A percentile compares a stretch with the other conserved stretches of the same genome.
Evolutionary conservation across 2,329 filamentous ascomycete genomes (phyloP).

Genomic region (Alternaria sp.): DNA sequence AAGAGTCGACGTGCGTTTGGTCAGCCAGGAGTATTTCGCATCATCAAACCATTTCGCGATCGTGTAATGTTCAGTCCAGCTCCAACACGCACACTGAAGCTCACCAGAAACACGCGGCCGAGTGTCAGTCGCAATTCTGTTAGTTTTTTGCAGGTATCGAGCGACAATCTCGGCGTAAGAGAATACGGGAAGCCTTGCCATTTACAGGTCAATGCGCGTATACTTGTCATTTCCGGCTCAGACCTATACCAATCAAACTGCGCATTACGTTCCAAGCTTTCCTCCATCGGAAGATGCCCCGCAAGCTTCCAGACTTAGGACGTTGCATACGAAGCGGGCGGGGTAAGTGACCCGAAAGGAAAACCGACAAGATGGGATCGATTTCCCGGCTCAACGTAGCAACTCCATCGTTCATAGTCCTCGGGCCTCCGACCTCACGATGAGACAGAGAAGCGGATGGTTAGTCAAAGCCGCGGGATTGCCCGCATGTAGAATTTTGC

Average conservation of each 20-base stretch:
- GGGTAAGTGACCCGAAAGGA: neutral
- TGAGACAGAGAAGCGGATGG: slow-evolving; percentile 42
- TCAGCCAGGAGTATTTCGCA: slow-evolving; percentile 56
- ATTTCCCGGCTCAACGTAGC: slow-evolving; percentile 9
- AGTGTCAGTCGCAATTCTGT: neutral
- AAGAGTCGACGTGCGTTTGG: slow-evolving; percentile 48
- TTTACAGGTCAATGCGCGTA: neutral
- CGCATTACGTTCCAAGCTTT: neutral
- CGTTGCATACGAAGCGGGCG: neutral
- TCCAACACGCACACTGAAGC: neutral
- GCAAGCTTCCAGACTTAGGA: neutral
- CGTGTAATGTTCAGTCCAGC: slow-evolving; percentile 44
- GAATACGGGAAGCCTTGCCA: neutral
- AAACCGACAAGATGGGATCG: slow-evolving; percentile 7
- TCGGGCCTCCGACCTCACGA: slow-evolving; percentile 2
- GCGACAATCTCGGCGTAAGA: neutral
- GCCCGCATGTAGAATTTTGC: slow-evolving; percentile 13
- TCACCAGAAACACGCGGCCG: neutral
- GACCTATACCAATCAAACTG: neutral
- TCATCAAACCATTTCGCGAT: slow-evolving; percentile 59
- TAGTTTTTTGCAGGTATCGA: neutral
- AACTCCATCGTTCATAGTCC: neutral
- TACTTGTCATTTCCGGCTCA: neutral
- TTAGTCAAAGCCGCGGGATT: slow-evolving; percentile 11
- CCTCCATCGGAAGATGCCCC: neutral